Evolutionary conservation across 73 alveolate genomes (phyloP).

Genomic region (Effrenium voratum): DNA sequence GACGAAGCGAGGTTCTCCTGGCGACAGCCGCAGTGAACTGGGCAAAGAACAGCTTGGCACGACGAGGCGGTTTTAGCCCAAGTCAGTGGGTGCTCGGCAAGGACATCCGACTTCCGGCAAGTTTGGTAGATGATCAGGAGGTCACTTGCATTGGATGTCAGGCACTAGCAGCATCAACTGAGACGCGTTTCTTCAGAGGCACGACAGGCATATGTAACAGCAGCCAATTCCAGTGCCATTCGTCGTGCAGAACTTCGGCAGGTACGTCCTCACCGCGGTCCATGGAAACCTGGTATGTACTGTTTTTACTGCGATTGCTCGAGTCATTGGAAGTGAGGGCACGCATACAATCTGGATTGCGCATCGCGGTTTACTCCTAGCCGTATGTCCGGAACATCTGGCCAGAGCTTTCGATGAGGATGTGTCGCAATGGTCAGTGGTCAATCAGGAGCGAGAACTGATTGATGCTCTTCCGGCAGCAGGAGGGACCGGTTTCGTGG

Average conservation of each 20-base stretch:
- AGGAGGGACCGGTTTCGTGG: no score
- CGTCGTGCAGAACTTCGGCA: neutral
- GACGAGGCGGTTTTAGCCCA: neutral
- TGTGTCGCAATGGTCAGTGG: no score
- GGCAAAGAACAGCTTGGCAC: neutral
- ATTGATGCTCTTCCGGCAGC: no score
- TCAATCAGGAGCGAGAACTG: no score
- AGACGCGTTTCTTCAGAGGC: neutral
- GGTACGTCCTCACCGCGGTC: neutral
- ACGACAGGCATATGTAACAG: neutral
- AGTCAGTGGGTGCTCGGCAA: conserved; percentile 4
- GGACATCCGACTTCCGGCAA: neutral
- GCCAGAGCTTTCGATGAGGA: neutral
- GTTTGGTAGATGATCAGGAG: neutral
- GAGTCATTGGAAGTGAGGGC: neutral
- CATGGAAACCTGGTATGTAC: neutral
- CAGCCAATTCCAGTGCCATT: neutral
- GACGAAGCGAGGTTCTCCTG: neutral
- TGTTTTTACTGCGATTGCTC: neutral
- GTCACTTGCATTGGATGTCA: neutral
- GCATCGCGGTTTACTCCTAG: neutral
- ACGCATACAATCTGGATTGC: neutral
- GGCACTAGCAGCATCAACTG: neutral
- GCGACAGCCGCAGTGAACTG: neutral
- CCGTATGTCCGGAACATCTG: conserved; percentile 15